These are phyloP conservation scores for Emericellopsis atlantica DNA, from an alignment of 2,329 filamentous ascomycete genomes.

Conservation along the genomic window DNA sequence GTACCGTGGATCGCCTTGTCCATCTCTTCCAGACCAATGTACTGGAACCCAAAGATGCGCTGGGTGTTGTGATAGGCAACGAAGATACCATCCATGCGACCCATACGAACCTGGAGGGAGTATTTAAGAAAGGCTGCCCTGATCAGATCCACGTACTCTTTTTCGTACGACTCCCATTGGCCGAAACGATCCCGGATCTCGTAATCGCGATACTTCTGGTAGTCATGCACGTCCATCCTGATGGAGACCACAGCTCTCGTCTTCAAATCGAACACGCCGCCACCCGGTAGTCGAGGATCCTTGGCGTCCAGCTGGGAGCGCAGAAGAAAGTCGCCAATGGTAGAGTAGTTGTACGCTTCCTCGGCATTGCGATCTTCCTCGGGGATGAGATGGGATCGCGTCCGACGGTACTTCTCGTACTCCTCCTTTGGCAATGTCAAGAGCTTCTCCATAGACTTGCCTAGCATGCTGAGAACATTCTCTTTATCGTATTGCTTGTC, in stretches of 20 bases:
- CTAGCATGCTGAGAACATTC: slow-evolving; percentile 81
- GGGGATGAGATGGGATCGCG: slow-evolving; percentile 53
- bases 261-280: slow-evolving; percentile 92
- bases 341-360: slow-evolving; percentile 81
- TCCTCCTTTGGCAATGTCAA: slow-evolving; percentile 72
- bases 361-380: slow-evolving; percentile 59
- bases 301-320: slow-evolving; percentile 89
- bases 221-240: slow-evolving; percentile 69
- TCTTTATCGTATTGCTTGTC: slow-evolving; percentile 84
- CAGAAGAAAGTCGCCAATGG: slow-evolving; percentile 79
- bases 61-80: slow-evolving; percentile 92
- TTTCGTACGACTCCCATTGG: slow-evolving; percentile 81
- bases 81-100: slow-evolving; percentile 97
- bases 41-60: slow-evolving; percentile 96
- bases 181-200: slow-evolving; percentile 70
- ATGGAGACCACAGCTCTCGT: slow-evolving; percentile 85
- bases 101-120: slow-evolving; percentile 90
- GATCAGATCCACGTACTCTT: slow-evolving; percentile 96
- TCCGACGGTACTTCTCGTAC: slow-evolving; percentile 72
- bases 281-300: slow-evolving; percentile 74
- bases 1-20: slow-evolving; percentile 82
- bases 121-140: slow-evolving; percentile 92
- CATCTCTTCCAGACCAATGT: slow-evolving; percentile 77
- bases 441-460: slow-evolving; percentile 93
- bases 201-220: slow-evolving; percentile 69